Evolutionary conservation across 805 yeast genomes (phyloP).

Genomic region (Hermanozyma aechmeae): DNA sequence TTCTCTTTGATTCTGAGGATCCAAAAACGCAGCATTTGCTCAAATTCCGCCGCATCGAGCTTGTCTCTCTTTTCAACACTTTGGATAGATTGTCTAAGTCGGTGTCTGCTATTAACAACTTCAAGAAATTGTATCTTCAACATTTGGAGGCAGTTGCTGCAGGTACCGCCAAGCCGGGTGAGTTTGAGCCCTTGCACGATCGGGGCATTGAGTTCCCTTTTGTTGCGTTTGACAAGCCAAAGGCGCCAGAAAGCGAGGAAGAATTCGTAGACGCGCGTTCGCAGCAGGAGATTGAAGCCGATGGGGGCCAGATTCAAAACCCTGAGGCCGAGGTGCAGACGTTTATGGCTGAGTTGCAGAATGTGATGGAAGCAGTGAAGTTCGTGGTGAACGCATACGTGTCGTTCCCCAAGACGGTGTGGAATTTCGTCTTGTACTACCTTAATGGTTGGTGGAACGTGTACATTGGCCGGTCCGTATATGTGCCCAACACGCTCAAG

Average conservation of each 20-base stretch:
- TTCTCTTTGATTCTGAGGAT: slow-evolving; percentile 67
- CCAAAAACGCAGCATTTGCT: slow-evolving; percentile 45
- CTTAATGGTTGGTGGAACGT: slow-evolving; percentile 58
- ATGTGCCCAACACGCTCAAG: slow-evolving; percentile 7
- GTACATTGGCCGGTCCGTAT: slow-evolving; percentile 51
- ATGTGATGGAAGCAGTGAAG: slow-evolving; percentile 48
- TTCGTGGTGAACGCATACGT: slow-evolving; percentile 62
- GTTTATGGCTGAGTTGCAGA: slow-evolving; percentile 36
- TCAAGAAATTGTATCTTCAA: slow-evolving; percentile 45
- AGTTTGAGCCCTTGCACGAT: slow-evolving; percentile 23
- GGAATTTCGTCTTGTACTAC: slow-evolving; percentile 39
- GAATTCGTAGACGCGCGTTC: neutral
- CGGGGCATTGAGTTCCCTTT: slow-evolving; percentile 34
- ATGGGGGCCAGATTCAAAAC: neutral
- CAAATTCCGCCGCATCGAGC: slow-evolving; percentile 65
- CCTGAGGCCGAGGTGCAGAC: slow-evolving; percentile 2
- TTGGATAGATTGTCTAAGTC: slow-evolving; percentile 88
- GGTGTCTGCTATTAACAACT: slow-evolving; percentile 61
- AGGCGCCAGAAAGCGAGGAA: slow-evolving; percentile 1
- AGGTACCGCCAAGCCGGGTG: slow-evolving; percentile 32
- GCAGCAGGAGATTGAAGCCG: slow-evolving; percentile 1
- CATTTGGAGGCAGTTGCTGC: slow-evolving; percentile 31
- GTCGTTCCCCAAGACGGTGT: slow-evolving; percentile 58
- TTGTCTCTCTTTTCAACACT: slow-evolving; percentile 86
- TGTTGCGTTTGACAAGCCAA: slow-evolving; percentile 4